These are phyloP conservation scores for Pezicula neosporulosa DNA, from an alignment of 2,329 filamentous ascomycete species.

Conservation along the genomic window DNA sequence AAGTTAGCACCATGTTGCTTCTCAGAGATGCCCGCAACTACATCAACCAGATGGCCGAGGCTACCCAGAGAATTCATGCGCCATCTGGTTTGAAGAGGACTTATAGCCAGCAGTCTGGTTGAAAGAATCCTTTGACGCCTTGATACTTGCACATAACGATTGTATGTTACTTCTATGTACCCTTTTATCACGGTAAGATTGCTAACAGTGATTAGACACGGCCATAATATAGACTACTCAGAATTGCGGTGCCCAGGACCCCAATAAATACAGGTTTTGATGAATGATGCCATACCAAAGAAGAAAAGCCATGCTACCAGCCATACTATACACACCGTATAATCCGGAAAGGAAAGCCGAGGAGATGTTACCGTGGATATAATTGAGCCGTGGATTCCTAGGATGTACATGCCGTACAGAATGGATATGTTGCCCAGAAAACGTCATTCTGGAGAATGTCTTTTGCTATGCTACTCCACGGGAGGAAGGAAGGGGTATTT, in stretches of 20 bases:
- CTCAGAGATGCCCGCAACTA: slow-evolving; percentile 21
- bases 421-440: no score
- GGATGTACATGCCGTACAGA: no score
- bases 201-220: background rate
- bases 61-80: slow-evolving; percentile 20
- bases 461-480: no score
- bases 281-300: background rate
- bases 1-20: slow-evolving; percentile 18
- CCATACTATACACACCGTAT: slow-evolving; percentile 12
- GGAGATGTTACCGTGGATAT: no score
- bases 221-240: background rate
- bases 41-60: slow-evolving; percentile 26
- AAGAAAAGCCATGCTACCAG: slow-evolving; percentile 22
- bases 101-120: slow-evolving; percentile 19
- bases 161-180: slow-evolving; percentile 10
- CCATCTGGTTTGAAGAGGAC: slow-evolving; percentile 12
- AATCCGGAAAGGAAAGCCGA: no score
- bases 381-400: no score
- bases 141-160: slow-evolving; percentile 5
- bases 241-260: background rate
- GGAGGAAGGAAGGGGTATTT: no score
- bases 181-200: background rate
- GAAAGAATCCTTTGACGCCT: slow-evolving; percentile 11
- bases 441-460: no score
- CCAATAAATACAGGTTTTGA: background rate